Conservation (phyloP, 352 stramenopile species). For the Globisporangium barbulae region DNA sequence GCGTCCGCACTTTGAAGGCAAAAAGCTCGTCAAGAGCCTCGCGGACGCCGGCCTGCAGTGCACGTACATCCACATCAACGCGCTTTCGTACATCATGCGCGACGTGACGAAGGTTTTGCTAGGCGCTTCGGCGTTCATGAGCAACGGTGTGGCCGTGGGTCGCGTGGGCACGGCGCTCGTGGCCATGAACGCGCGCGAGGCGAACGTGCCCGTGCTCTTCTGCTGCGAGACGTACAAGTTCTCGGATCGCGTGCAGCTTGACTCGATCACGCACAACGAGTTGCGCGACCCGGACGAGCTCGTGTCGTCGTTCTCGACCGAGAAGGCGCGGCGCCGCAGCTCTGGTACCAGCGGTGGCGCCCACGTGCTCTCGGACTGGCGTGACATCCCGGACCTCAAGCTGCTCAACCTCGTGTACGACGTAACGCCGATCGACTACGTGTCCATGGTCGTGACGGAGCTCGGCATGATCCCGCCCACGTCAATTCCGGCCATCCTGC, state of each 20-base stretch:
- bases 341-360: conserved; percentile 14
- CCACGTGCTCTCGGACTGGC: conserved; percentile 84
- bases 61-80: conserved; percentile 94
- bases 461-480: conserved; percentile 97
- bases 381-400: conserved; percentile 66
- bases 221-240: conserved; percentile 99
- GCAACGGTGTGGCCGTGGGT: conserved; percentile 92
- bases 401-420: conserved; percentile 93
- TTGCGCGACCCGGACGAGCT: conserved; percentile 93
- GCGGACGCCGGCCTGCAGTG: conserved; percentile 75
- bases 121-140: conserved; percentile 94
- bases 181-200: conserved; percentile 88
- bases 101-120: conserved; percentile 96
- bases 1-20: conserved; percentile 81
- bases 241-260: conserved; percentile 95
- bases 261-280: conserved; percentile 98
- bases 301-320: conserved; percentile 53
- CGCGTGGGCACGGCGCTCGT: conserved; percentile 92
- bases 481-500: conserved; percentile 95
- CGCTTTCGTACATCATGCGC: conserved; percentile 95
- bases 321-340: conserved; percentile 39
- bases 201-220: conserved; percentile 96
- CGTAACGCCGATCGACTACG: conserved; percentile 95
- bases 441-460: conserved; percentile 97
- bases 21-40: conserved; percentile 72